These are phyloP conservation scores for Yamadazyma atmosphaerica DNA, from an alignment of 1,139 yeast genomes.

Conservation along the genomic window DNA sequence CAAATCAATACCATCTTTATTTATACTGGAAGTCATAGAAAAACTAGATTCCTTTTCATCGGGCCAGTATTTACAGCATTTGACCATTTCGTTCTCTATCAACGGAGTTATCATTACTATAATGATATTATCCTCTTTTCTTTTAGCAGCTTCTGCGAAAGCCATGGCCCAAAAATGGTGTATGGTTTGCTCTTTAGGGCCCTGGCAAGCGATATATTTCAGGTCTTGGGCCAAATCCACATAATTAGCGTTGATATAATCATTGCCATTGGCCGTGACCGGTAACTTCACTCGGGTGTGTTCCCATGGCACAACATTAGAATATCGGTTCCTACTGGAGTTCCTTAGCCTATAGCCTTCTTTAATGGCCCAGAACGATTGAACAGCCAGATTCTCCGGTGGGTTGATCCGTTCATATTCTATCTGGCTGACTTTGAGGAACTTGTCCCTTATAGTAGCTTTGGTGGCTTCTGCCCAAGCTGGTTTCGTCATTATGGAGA, in stretches of 20 bases:
- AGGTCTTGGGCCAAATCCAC: slow-evolving; percentile 19
- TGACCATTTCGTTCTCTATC: slow-evolving; percentile 55
- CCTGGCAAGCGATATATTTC: slow-evolving; percentile 45
- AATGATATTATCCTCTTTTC: slow-evolving; percentile 45
- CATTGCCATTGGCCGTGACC: slow-evolving; percentile 14
- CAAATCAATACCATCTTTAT: slow-evolving; percentile 29
- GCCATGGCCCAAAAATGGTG: slow-evolving; percentile 90
- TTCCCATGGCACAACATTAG: slow-evolving; percentile 47
- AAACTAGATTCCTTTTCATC: slow-evolving; percentile 15
- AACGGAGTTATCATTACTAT: slow-evolving; percentile 89
- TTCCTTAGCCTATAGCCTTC: slow-evolving; percentile 6
- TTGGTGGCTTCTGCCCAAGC: slow-evolving; percentile 10
- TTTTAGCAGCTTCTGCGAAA: slow-evolving; percentile 41
- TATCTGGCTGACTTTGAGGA: slow-evolving; percentile 7
- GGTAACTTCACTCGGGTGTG: slow-evolving; percentile 35
- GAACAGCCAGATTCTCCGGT: slow-evolving; percentile 4
- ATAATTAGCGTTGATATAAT: slow-evolving; percentile 45
- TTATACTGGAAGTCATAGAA: no score
- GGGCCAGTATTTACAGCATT: slow-evolving; percentile 83
- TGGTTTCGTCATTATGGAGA: no score
- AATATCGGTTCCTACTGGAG: slow-evolving; percentile 36
- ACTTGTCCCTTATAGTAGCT: slow-evolving; percentile 7
- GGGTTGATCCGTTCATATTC: slow-evolving; percentile 9
- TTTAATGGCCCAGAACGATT: slow-evolving; percentile 2
- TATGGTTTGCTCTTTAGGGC: slow-evolving; percentile 66